Evolutionary conservation across 2,329 filamentous ascomycete genomes (phyloP), one percentile per base, ranked within the genome.

Genomic region (Tolypocladium inflatum): DNA sequence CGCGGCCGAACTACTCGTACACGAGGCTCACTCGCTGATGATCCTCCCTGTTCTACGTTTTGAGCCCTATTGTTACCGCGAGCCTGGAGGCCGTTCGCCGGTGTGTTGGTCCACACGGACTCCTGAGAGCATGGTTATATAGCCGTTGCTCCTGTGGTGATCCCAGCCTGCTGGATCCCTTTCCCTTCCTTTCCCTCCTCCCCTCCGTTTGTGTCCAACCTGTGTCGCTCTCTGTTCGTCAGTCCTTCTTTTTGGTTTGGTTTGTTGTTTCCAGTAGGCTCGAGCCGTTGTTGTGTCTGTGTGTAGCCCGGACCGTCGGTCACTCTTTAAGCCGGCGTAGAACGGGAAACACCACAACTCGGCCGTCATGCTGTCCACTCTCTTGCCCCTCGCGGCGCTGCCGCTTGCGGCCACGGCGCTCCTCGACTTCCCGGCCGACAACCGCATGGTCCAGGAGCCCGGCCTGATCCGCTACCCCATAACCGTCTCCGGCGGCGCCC

Each of bases 381-480:
- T 71, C 58, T 64, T 70, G 21, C 60, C 64, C 8, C 63, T 71
- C 45, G 63, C 66, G 59, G 63, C 63, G 19, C 57, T 69, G 63
- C 70, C 68, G 54, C 64, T 68, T 23, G 56, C 65, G 38, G 67
- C 65, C 21, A 58, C 57, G 9, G 65, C 66, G 35, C 48, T 61
- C 10, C 21, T 63, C 26, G 59, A 63, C 19, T 37, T 64, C 37
- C 55, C 61, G 56, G 62, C 64, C 58, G 63, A 67, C 59, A 65
- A 65, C 57, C 39, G 53, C 53, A 59, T 63, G 59, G 57, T 60
- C n/a, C 61, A 66, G 55, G 37, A 59, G n/a, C 53, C 63, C 19
- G 70, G 67, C 57, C 57, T 73, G 30, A 53, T 71, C 17, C 64
- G 64, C 56, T 71, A 67, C 55, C 65, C 71, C 21, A 59, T 73